Evolutionary conservation across 2,329 filamentous ascomycete genomes (phyloP).

Genomic region (Clonostachys sp.): DNA sequence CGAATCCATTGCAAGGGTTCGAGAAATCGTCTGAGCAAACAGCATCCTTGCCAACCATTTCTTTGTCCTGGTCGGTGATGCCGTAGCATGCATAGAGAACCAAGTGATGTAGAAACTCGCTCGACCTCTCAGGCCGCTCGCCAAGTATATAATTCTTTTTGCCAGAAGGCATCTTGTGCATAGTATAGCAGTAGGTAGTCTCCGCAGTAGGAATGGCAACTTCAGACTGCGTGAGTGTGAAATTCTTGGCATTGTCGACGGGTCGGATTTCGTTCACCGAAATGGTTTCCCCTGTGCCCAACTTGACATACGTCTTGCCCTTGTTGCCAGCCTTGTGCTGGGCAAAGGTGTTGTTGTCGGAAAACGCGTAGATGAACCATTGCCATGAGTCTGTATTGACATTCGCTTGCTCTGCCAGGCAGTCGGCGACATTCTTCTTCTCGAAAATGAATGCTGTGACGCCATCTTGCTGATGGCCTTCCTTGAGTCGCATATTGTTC

Average conservation of each 20-base stretch:
- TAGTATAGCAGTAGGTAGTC: slow-evolving; percentile 2
- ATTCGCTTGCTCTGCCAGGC: slow-evolving; percentile 1
- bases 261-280: slow-evolving; percentile 1
- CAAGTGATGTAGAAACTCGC: slow-evolving; percentile 2
- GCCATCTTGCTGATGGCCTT: slow-evolving; percentile 2
- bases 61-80: neutral
- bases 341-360: slow-evolving; percentile 2
- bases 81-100: slow-evolving; percentile 3
- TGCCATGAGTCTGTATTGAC: slow-evolving; percentile 1
- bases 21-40: slow-evolving; percentile 1
- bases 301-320: slow-evolving; percentile 2
- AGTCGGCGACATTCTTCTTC: slow-evolving; percentile 1
- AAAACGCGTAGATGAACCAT: slow-evolving; percentile 4
- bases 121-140: slow-evolving; percentile 1
- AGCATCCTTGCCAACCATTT: slow-evolving; percentile 1
- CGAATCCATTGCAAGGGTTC: slow-evolving; percentile 3
- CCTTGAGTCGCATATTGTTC: slow-evolving; percentile 1
- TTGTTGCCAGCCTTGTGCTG: slow-evolving; percentile 2
- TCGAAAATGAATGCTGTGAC: slow-evolving; percentile 2
- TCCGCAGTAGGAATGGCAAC: slow-evolving; percentile 1
- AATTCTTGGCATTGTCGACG: slow-evolving; percentile 2
- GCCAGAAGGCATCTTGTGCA: slow-evolving; percentile 1
- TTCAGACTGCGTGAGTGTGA: neutral
- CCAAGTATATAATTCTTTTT: slow-evolving; percentile 1
- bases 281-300: slow-evolving; percentile 1